Evolutionary conservation across 2,329 filamentous ascomycete species (phyloP), one percentile per base, ranked within the genome.

Genomic region (Verticillium longisporum): DNA sequence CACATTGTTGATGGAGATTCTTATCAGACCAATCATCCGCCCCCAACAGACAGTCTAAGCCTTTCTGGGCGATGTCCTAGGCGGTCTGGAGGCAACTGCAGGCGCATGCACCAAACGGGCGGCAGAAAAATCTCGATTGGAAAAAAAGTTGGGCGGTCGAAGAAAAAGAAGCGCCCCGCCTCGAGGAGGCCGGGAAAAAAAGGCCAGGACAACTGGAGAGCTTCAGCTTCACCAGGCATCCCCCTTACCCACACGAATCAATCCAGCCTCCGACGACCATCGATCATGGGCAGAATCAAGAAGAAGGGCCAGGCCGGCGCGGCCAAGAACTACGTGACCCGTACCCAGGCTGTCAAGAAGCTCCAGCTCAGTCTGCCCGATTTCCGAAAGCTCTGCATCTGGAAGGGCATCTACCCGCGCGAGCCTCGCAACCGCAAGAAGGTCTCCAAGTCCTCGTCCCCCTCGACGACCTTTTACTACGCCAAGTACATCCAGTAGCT

Each of bases 391-490:
- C 84, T 99, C 74, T 99, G 95, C 80, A 99, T 99, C 76, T 99
- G 97, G 89, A 98, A 98, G 82, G 95, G 93, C 70, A 98, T 99
- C 75, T 99, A 97, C 78, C 95, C 95, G 67, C 90, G 95, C 71
- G 95, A 99, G 81, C 95, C 95, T 66, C 87, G 95, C 72, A 97
- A 90, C 81, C 94, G 92, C 82, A 97, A 96, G 82, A 97, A 97
- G 85, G 95, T 91, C 53, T 91, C 90, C 73, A 97, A 96, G 77
- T 92, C 91, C 63, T 87, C 92, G 32, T 97, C 91, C 38, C 88
- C 89, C 64, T 93, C 90, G 61, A 98, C 94, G 33, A 99, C 95
- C 64, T 99, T 98, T 69, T 90, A 90, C 78, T 90, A 89, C 72
- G 79, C 93, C 73, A 97, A 96, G 81, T 95, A 99, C 74, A 97